phyloP scores from a whole-genome alignment of 129 eudicot species.

The Artemisia tridentata region DNA sequence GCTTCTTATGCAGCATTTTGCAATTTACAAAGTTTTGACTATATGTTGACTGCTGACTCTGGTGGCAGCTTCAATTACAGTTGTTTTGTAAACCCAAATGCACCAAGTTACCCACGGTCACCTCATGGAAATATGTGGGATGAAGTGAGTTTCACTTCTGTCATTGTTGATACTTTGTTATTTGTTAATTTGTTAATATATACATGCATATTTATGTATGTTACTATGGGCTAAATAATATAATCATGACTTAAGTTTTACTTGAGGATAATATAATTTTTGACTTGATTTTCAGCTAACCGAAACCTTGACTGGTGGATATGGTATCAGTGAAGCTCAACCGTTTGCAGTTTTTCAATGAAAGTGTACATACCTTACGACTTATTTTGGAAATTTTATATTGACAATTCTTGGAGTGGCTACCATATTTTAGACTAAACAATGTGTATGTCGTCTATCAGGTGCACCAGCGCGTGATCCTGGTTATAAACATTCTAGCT shows the following conservation, averaged over 20 bases:
- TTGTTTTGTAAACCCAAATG: conserved; percentile 75
- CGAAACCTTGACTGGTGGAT: too few species aligned
- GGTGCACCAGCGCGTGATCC: too few species aligned
- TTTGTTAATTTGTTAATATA: background rate
- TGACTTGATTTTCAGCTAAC: too few species aligned
- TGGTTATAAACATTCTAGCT: too few species aligned
- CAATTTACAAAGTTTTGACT: conserved; percentile 13
- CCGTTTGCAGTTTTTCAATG: too few species aligned
- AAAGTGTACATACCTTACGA: too few species aligned
- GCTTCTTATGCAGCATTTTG: background rate
- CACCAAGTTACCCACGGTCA: conserved; percentile 85
- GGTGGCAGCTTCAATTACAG: conserved; percentile 65
- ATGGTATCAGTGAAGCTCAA: too few species aligned
- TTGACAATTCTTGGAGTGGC: too few species aligned
- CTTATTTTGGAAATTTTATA: too few species aligned
- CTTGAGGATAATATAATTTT: background rate
- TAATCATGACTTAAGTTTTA: background rate
- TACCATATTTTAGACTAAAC: too few species aligned
- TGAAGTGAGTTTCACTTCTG: conserved; percentile 57
- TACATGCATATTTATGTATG: conserved; percentile 1
- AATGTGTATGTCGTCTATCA: too few species aligned
- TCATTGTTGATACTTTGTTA: conserved; percentile 1
- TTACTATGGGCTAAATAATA: background rate
- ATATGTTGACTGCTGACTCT: conserved; percentile 64
- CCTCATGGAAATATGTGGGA: conserved; percentile 94